Conservation (phyloP, 2,329 filamentous ascomycete genomes). For the Verticillium tricorpus region DNA sequence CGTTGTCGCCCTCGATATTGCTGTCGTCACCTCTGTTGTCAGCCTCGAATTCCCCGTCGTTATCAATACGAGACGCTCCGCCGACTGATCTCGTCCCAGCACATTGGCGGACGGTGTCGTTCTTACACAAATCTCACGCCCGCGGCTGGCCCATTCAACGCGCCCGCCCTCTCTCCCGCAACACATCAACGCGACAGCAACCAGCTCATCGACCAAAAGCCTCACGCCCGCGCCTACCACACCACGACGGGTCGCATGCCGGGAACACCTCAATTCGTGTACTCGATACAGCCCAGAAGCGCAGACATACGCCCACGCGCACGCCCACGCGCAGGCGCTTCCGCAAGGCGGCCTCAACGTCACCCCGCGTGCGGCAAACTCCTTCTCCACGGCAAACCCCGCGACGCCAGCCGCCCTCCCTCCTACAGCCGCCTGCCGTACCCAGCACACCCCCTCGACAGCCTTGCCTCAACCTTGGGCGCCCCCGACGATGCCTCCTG, state of each 20-base stretch:
- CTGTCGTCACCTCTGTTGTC: not conserved
- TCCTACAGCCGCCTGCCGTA: not conserved
- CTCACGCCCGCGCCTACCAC: not conserved
- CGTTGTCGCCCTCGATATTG: not conserved
- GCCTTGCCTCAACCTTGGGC: not conserved
- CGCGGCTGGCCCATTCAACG: not conserved
- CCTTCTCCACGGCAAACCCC: not conserved
- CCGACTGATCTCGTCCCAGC: not conserved
- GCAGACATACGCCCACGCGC: not conserved
- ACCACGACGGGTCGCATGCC: not conserved
- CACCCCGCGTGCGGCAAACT: not conserved
- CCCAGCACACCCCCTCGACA: not conserved
- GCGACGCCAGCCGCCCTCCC: not conserved
- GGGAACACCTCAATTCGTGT: not conserved
- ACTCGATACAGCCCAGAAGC: not conserved
- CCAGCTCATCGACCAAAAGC: not conserved
- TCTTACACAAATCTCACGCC: not conserved
- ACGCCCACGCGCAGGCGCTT: not conserved
- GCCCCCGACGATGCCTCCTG: conserved; percentile 18
- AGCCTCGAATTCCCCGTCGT: not conserved
- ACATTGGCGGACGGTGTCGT: not conserved
- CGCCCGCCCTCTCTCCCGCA: not conserved
- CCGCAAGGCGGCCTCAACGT: not conserved
- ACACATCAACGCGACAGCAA: not conserved
- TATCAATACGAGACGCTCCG: not conserved